These are phyloP conservation scores for Echinochloa phyllopogon DNA, from an alignment of 176 grass and related monocot genomes.

Conservation along the genomic window DNA sequence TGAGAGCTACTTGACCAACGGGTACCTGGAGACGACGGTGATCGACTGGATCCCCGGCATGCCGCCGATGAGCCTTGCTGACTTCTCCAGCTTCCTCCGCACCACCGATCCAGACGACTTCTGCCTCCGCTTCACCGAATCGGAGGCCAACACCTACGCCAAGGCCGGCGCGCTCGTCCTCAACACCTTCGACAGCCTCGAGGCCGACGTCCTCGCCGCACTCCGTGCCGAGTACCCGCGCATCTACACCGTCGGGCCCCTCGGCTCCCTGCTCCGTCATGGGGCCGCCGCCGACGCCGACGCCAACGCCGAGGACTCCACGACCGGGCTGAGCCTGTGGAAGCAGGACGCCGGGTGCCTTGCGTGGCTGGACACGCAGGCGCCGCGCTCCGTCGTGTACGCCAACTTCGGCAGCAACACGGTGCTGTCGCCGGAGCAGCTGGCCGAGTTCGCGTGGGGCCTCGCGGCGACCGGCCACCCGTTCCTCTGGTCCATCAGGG, in stretches of 20 bases:
- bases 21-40: not conserved
- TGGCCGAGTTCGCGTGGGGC: not conserved
- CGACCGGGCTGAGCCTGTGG: conserved; percentile 36
- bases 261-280: not conserved
- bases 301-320: not conserved
- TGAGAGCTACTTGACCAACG: not conserved
- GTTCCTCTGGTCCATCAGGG: not conserved
- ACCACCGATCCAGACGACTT: not conserved
- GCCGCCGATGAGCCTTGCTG: not conserved
- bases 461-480: not conserved
- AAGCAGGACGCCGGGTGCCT: conserved; percentile 49
- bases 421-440: conserved; percentile 7
- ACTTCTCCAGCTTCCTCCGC: not conserved
- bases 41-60: not conserved
- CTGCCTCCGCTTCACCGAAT: not conserved
- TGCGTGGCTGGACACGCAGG: conserved; percentile 42
- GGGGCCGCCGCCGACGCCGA: no score
- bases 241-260: not conserved
- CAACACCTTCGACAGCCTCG: not conserved
- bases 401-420: conserved; percentile 63
- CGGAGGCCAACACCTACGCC: not conserved
- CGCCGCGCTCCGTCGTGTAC: conserved; percentile 49
- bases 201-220: not conserved
- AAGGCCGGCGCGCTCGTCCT: not conserved
- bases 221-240: not conserved